Conservation (phyloP, 176 grass and related monocot genomes). For the Phragmites australis region DNA sequence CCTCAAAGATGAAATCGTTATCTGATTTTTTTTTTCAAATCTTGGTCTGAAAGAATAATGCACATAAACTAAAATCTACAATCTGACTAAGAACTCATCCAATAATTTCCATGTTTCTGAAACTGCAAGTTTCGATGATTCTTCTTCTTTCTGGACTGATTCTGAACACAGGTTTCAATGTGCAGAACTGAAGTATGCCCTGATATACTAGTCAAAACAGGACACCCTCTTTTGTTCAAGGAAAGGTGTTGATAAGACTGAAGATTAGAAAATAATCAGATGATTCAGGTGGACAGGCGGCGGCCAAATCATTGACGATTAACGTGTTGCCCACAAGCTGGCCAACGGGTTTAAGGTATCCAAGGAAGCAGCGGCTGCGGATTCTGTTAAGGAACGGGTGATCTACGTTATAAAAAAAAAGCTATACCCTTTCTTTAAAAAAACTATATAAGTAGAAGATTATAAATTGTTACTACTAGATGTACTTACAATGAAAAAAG, state of each 20-base stretch:
- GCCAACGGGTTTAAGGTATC: constrained; percentile 46
- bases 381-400: too few species aligned
- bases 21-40: too few species aligned
- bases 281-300: constrained; percentile 29
- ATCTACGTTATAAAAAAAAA: too few species aligned
- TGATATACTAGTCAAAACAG: not conserved
- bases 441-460: too few species aligned
- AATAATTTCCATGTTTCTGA: not conserved
- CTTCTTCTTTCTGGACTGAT: too few species aligned
- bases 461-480: too few species aligned
- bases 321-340: constrained; percentile 36
- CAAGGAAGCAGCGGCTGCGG: constrained; percentile 1
- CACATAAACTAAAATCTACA: not conserved
- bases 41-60: too few species aligned
- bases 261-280: constrained; percentile 1
- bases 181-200: not conserved
- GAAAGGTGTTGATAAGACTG: constrained; percentile 12
- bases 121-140: not conserved
- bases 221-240: not conserved
- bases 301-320: constrained; percentile 31
- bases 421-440: too few species aligned
- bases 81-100: not conserved
- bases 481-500: too few species aligned
- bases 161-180: not conserved
- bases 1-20: not conserved